These are phyloP conservation scores for Pseudogymnoascus sp. DNA, from an alignment of 2,329 filamentous ascomycete species.

Conservation along the genomic window DNA sequence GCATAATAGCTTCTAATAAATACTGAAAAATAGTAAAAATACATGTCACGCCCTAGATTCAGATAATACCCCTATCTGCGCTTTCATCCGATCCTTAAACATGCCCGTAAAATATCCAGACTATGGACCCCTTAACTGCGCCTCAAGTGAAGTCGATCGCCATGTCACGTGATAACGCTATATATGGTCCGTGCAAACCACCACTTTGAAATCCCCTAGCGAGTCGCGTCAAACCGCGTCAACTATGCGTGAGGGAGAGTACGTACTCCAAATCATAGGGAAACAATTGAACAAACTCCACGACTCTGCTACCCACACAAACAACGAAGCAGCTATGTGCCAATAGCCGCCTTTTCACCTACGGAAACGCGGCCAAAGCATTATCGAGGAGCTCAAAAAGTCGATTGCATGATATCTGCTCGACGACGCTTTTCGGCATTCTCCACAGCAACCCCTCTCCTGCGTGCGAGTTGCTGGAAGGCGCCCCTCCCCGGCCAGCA, in stretches of 20 bases:
- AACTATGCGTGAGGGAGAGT: background rate
- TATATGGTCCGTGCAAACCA: background rate
- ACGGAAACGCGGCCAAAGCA: background rate
- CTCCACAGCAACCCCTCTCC: slow-evolving; percentile 21
- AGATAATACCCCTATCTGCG: background rate
- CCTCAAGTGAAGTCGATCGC: background rate
- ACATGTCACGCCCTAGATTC: background rate
- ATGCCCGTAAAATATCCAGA: background rate
- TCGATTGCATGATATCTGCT: slow-evolving; percentile 29
- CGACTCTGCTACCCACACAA: background rate
- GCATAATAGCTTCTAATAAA: background rate
- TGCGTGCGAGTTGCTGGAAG: slow-evolving; percentile 26
- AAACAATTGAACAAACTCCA: background rate
- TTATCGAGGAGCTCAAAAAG: background rate
- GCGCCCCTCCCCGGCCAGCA: slow-evolving; percentile 11
- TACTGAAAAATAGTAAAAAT: background rate
- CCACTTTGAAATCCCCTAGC: background rate
- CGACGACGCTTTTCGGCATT: slow-evolving; percentile 20
- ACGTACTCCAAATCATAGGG: background rate
- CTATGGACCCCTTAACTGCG: background rate
- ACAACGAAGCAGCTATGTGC: background rate
- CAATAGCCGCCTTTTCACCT: background rate
- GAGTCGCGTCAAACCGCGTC: slow-evolving; percentile 5
- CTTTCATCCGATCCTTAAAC: background rate
- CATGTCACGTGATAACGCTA: background rate